A percentile compares a stretch with the other conserved stretches of the same genome.
phyloP scores from a whole-genome alignment of 1,284 basidiomycete genomes.

The Wolfiporia cocos region DNA sequence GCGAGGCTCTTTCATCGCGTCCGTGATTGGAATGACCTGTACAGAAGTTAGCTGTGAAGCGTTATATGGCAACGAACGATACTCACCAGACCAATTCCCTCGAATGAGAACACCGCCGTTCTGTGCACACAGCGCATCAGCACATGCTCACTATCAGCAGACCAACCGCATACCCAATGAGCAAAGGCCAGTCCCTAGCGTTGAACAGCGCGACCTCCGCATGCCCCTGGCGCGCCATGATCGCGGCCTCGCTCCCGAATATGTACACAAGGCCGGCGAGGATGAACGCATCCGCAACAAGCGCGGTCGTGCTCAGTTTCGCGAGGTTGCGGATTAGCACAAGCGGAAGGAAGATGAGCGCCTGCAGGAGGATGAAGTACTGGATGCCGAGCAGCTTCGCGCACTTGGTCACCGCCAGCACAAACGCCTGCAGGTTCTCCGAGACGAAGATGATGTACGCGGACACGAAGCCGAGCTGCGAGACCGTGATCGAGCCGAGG shows the following conservation, averaged over 20 bases:
- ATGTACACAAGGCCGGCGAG: conserved; percentile 86
- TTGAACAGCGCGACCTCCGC: conserved; percentile 92
- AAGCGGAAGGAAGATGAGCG: conserved; percentile 83
- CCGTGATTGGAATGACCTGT: conserved; percentile 90
- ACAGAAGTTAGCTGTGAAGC: background rate
- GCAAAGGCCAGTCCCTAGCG: conserved; percentile 79
- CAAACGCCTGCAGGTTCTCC: conserved; percentile 86
- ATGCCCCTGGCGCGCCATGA: conserved; percentile 63
- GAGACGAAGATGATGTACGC: conserved; percentile 98
- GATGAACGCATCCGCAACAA: conserved; percentile 95
- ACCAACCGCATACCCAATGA: conserved; percentile 69
- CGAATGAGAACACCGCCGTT: conserved; percentile 98
- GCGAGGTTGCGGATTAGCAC: conserved; percentile 86
- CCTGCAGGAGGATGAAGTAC: conserved; percentile 81
- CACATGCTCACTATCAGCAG: background rate
- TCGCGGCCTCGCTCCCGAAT: conserved; percentile 71
- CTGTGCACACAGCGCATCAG: conserved; percentile 29
- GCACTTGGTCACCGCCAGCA: conserved; percentile 83
- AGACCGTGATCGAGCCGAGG: conserved; percentile 82
- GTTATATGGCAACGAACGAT: background rate
- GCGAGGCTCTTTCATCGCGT: conserved; percentile 92
- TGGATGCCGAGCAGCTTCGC: conserved; percentile 62
- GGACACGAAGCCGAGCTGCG: conserved; percentile 85
- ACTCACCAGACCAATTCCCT: conserved; percentile 89
- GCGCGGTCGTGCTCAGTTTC: conserved; percentile 88